These are phyloP conservation scores for Helenozyma rhizophorensis DNA, from an alignment of 805 yeast genomes.

Conservation along the genomic window DNA sequence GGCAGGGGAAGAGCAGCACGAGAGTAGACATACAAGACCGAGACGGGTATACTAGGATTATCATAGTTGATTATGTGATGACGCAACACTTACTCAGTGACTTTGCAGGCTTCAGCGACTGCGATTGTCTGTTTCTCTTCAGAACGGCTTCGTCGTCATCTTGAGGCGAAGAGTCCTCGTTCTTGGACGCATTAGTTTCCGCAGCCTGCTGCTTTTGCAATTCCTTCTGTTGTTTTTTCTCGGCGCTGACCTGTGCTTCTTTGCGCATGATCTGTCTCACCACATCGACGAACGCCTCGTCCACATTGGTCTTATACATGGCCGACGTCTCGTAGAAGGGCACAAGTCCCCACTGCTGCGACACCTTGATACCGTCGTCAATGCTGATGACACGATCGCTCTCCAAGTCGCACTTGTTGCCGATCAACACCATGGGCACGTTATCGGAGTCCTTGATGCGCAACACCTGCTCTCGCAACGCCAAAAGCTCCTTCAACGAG, in stretches of 20 bases:
- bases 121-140: conserved; percentile 11
- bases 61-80: conserved; percentile 2
- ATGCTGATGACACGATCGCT: conserved; percentile 71
- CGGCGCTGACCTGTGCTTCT: conserved; percentile 47
- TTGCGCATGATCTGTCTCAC: conserved; percentile 85
- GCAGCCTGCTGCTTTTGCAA: conserved; percentile 34
- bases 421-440: conserved; percentile 88
- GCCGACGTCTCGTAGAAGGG: conserved; percentile 95
- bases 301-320: conserved; percentile 83
- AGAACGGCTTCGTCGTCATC: conserved; percentile 7
- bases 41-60: no score
- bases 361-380: conserved; percentile 77
- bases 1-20: no score
- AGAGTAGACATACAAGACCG: no score
- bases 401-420: conserved; percentile 83
- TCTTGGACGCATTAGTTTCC: conserved; percentile 4
- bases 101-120: conserved; percentile 7
- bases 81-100: conserved; percentile 15
- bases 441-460: conserved; percentile 71
- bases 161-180: conserved; percentile 2
- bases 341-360: conserved; percentile 82
- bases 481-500: conserved; percentile 72
- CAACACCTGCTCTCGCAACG: conserved; percentile 77
- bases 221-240: conserved; percentile 42
- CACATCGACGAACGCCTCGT: conserved; percentile 83